Evolutionary conservation across 108 stramenopile genomes (phyloP), one percentile per base, ranked within the genome.

Genomic region (Fistulifera solaris): DNA sequence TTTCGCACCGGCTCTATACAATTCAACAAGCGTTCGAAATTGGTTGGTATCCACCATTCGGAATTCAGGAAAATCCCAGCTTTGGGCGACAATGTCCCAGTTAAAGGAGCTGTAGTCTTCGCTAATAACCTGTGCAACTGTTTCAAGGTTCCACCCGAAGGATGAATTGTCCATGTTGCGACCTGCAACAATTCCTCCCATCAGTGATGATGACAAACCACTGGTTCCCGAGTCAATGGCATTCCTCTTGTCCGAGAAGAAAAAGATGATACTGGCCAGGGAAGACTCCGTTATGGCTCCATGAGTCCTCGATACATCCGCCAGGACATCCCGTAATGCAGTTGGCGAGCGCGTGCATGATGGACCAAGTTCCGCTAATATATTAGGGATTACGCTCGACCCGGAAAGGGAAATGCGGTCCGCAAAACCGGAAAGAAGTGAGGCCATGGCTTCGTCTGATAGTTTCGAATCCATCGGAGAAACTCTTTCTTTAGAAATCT

Each of bases 1-100:
- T 58, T 62, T 70, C 12, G 88, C 72, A 16, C 81, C 85, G 7
- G 83, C 74, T 0, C 78, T 58, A 60, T 84, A 97, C 23, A 97
- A 63, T 15, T 83, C 77, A 11, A 95, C 47, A 21, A 97, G 61
- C 17, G 77, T 59, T 27, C 73, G 67, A 48, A 92, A 70, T 48
- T 91, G 84, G 1, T 69, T 61, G 13, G 65, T 70, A 59, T 89
- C 83, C 4, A 77, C 59, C 7, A 97, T 69, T 43, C 72, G 54
- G 62, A 97, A 95, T 48, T 72, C 86, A 12, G 85, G 66, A 62
- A 93, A 87, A 62, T 97, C 96, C 54, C 93, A 85, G 2, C 54
- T 71, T 19, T 59, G 65, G 16, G 92, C 93, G 0, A 95, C 94
- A 15, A 47, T 23, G 18, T 40, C 49, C 96, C 96, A 97, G 68